Evolutionary conservation across 495 filamentous ascomycete species (phyloP).

Genomic region (Entonaema liquescens): DNA sequence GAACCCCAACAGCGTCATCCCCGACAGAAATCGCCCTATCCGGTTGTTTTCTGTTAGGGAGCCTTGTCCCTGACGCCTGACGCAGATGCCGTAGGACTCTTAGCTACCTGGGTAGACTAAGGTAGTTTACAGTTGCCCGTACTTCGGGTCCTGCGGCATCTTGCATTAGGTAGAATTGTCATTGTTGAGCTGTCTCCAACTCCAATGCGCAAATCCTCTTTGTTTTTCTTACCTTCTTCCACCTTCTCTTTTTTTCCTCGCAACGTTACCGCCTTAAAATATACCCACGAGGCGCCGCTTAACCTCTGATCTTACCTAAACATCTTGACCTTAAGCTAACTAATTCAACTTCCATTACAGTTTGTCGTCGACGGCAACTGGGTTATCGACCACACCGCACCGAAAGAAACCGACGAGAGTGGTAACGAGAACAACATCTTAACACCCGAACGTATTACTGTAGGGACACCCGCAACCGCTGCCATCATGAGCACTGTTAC

Average conservation of each 20-base stretch:
- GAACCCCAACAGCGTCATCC: constrained; percentile 28
- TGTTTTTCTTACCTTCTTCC: constrained; percentile 5
- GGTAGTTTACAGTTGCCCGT: constrained; percentile 11
- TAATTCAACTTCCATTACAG: constrained; percentile 52
- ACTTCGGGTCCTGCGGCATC: constrained; percentile 34
- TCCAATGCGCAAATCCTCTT: constrained; percentile 1
- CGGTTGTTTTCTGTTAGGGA: constrained; percentile 15
- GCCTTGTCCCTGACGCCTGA: constrained; percentile 27
- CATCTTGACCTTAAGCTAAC: constrained; percentile 24
- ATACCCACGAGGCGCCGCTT: constrained; percentile 16
- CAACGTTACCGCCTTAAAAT: constrained; percentile 6
- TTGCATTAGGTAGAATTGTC: constrained; percentile 33
- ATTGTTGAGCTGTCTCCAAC: constrained; percentile 24
- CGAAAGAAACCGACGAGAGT: constrained; percentile 77
- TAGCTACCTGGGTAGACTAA: constrained; percentile 11
- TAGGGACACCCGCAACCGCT: constrained; percentile 51
- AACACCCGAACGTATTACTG: constrained; percentile 71
- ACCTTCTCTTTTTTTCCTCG: constrained; percentile 4
- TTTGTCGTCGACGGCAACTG: constrained; percentile 93
- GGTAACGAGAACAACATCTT: constrained; percentile 92
- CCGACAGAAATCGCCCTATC: constrained; percentile 10
- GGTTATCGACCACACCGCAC: constrained; percentile 79
- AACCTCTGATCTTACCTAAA: constrained; percentile 9
- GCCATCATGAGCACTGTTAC: constrained; percentile 61
- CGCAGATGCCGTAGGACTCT: constrained; percentile 9